Base-by-base conservation (phyloP, 805 yeast genomes). In the Torulaspora franciscae region DNA sequence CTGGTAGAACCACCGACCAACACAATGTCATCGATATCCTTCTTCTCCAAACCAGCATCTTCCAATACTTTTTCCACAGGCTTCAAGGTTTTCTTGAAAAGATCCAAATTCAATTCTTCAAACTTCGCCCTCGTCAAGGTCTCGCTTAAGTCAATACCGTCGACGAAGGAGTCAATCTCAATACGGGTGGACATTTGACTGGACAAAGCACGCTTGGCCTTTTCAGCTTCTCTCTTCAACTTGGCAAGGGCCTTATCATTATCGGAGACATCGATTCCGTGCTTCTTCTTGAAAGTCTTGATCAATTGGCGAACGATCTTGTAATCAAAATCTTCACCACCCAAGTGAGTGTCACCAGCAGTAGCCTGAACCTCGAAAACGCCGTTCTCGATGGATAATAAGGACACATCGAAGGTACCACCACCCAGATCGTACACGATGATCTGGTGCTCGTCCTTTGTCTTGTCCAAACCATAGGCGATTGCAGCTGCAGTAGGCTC, bases 1-100 rank as follows among this genome's bases (percentile, higher is more conserved):
- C 98, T 87, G 45, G 99, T 93, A 32, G 99, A 91, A 72, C 99
- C 99, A 77, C 99, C 99, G 65, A 91, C 99, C 43, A 91, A 76
- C 36, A 91, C 98, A 65, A 91, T 89, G 64, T 91, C 99, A 69
- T 91, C 88, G 61, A 91, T 80, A 59, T 87, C 95, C 53, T 82
- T 73, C 73, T 85, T 85, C 70, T 82, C 81, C 53, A 90, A 77
- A 67, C 90, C 91, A 42, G 97, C 81, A 70, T 93, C 99, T 71
- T 85, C 85, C 67, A 91, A 77, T 40, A 91, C 98, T 72, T 85
- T 91, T 72, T 88, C 95, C 56, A 91, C 98, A 43, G 98, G 97
- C 67, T 86, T 90, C 67, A 91, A 75, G 44, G 99, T 91, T 70
- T 86, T 86, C 76, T 87, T 88, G 80, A 91, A 91, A 61, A 90